Percentiles rank a stretch among this genome's conserved stretches.
Evolutionary conservation across 345 rosid species (phyloP).

Genomic region (Crucihimalaya himalaica): DNA sequence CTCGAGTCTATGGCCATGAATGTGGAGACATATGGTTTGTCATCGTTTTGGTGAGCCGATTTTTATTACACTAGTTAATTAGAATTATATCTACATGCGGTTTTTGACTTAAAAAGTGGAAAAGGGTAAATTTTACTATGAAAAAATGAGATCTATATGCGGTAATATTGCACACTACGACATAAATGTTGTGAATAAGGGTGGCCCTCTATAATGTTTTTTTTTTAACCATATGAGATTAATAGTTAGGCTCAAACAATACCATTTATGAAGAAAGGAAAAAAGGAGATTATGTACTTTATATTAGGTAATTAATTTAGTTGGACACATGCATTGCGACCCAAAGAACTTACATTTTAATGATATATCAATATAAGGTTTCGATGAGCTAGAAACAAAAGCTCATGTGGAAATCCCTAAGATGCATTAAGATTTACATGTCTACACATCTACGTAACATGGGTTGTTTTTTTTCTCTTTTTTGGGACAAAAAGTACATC

Average conservation of each 20-base stretch:
- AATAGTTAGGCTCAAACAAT: background rate
- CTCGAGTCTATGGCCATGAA: background rate
- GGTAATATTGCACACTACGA: too few species aligned
- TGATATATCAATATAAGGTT: background rate
- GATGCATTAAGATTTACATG: background rate
- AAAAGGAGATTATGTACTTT: background rate
- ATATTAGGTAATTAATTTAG: background rate
- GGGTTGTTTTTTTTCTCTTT: too few species aligned
- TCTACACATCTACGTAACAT: conserved; percentile 6
- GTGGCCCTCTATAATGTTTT: background rate
- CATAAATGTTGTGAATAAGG: too few species aligned
- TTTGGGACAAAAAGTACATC: background rate
- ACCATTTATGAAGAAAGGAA: background rate
- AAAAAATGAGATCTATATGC: background rate
- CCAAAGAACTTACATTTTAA: background rate
- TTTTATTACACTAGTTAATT: background rate
- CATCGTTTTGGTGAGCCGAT: background rate
- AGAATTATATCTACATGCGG: background rate
- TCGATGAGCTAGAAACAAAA: background rate
- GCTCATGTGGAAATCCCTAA: conserved; percentile 5
- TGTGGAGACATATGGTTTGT: background rate
- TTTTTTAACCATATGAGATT: background rate
- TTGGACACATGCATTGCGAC: conserved; percentile 8
- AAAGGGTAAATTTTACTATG: background rate
- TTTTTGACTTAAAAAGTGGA: background rate